Conservation (phyloP, 2,329 filamentous ascomycete species). For the Colletotrichum shisoi region DNA sequence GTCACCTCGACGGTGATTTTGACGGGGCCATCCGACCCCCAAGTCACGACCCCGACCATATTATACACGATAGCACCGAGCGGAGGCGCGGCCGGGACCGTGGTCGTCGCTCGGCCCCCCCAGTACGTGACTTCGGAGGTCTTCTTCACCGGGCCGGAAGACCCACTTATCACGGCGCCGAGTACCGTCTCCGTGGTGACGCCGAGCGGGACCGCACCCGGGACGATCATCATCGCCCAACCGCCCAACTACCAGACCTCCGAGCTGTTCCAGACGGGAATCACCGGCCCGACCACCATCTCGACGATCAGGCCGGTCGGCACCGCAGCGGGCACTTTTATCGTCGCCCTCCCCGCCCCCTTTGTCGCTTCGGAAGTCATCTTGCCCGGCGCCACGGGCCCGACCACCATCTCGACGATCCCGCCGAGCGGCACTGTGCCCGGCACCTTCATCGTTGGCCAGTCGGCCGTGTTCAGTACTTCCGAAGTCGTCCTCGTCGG, state of each 20-base stretch:
- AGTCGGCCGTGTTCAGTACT: constrained; percentile 22
- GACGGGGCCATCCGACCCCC: neutral
- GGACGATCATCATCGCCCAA: constrained; percentile 23
- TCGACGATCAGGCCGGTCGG: constrained; percentile 20
- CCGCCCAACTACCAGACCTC: constrained; percentile 9
- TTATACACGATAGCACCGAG: neutral
- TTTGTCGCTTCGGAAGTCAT: constrained; percentile 16
- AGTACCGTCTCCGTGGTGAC: constrained; percentile 17
- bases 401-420: constrained; percentile 9
- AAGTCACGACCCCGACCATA: neutral
- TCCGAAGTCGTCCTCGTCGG: constrained; percentile 20
- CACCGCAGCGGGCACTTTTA: constrained; percentile 25
- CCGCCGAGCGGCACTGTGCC: constrained; percentile 22
- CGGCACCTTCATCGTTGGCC: constrained; percentile 17
- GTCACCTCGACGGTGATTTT: constrained; percentile 17
- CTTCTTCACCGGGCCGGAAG: neutral
- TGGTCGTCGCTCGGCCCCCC: constrained; percentile 5
- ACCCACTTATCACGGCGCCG: constrained; percentile 15
- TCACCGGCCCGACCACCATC: constrained; percentile 12
- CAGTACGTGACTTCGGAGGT: constrained; percentile 7
- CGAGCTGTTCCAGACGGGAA: constrained; percentile 4
- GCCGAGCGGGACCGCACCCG: constrained; percentile 15
- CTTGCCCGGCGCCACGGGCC: neutral
- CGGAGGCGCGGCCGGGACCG: constrained; percentile 18
- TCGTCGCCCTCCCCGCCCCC: constrained; percentile 24